Base-by-base conservation (phyloP, 2,329 filamentous ascomycete species). In the Sordariomycetes sp. region DNA sequence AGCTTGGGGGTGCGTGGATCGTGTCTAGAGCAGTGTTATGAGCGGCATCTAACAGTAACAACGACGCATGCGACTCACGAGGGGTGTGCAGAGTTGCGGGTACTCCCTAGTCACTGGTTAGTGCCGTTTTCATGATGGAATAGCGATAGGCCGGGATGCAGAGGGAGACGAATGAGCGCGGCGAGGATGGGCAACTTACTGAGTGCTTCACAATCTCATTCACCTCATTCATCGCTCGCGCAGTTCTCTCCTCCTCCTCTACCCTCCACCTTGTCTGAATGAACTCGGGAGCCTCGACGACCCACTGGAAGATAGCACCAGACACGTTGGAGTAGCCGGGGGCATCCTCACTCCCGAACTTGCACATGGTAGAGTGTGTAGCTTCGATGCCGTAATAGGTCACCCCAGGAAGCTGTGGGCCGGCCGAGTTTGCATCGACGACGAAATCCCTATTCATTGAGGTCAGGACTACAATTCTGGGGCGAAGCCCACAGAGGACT, bases 311-410 rank as follows among this genome's bases (percentile, higher is more conserved):
- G 10, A 83, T 71, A 14, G 78, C 73, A 1, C 72, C 76, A 2
- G 77, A 72, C 16, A 83, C 68, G 12, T 74, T 78, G 5, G 74
- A 68, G 65, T 85, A 92, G 0, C 88, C 88, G 0, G 87, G 85
- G 0, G 87, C 79, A 61, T 76, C 80, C 54, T 78, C 76, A 61
- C 79, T 79, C 24, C 82, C 78, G 60, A 89, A 90, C 65, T 89
- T 89, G 74, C 85, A 88, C 83, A 90, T 89, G 51, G 78, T 75
- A 1, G 81, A 83, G 66, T 89, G 86, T n/a, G 81, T 82, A 8
- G 85, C 84, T 63, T 89, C 86, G 60, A 90, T 88, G n/a, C 86
- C 86, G 69, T 86, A 88, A 62, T 87, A 86, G 50, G 81, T 84
- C 0, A 88, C 86, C 35, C 86, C 86, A 6, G 85, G 83, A 16